These are phyloP conservation scores for Microascus cirrosus DNA, from an alignment of 2,329 filamentous ascomycete genomes.

Conservation along the genomic window DNA sequence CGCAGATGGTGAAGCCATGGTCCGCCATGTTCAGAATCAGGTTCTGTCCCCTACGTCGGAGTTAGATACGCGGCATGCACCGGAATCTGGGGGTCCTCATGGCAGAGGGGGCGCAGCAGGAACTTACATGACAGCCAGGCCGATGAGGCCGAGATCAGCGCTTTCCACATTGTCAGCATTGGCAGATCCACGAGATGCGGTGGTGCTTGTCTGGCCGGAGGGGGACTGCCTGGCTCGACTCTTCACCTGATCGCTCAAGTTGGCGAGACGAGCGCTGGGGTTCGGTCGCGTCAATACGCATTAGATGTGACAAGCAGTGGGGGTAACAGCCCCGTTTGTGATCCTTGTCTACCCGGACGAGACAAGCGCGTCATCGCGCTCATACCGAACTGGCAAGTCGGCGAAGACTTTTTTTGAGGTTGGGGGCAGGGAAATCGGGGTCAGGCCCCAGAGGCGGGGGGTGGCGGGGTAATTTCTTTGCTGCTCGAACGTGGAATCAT, in stretches of 20 bases:
- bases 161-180: slow-evolving; percentile 51
- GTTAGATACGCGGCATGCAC: slow-evolving; percentile 7
- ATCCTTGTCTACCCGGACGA: neutral
- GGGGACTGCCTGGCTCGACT: slow-evolving; percentile 5
- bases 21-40: slow-evolving; percentile 84
- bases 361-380: neutral
- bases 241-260: slow-evolving; percentile 47
- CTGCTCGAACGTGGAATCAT: neutral
- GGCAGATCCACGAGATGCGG: slow-evolving; percentile 7
- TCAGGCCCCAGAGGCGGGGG: slow-evolving; percentile 23
- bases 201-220: slow-evolving; percentile 9
- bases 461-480: slow-evolving; percentile 9
- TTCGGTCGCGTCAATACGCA: neutral
- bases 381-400: neutral
- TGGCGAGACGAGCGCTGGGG: slow-evolving; percentile 61
- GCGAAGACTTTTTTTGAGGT: neutral
- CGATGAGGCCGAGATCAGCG: slow-evolving; percentile 85
- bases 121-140: slow-evolving; percentile 78
- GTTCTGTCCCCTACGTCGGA: slow-evolving; percentile 55
- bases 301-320: neutral
- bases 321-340: neutral
- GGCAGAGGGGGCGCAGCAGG: slow-evolving; percentile 2
- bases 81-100: neutral
- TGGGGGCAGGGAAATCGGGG: neutral
- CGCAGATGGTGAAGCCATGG: slow-evolving; percentile 91